Base-by-base conservation (phyloP, 2,329 filamentous ascomycete genomes). In the Dothideomycetidae sp. region DNA sequence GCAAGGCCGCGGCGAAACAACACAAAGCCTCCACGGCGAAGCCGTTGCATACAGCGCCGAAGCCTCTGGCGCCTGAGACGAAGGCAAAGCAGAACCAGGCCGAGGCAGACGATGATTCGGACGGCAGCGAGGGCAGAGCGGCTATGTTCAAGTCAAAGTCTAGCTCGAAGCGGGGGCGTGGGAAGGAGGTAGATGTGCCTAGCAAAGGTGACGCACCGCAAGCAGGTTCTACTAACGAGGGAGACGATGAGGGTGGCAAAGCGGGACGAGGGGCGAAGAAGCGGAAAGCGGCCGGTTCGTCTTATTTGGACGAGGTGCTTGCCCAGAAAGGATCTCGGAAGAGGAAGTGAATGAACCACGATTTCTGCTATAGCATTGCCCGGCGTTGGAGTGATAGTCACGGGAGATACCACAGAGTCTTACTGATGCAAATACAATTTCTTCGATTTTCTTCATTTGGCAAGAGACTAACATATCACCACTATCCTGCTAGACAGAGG, bases 1-100 rank as follows among this genome's bases (percentile, higher is more conserved):
- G 62, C 12, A 63, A 58, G 41, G 61, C 59, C 36, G 59, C 55
- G 16, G 47, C 49, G 12, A 50, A 54, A 32, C 45, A 48, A 26
- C 53, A 52, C 38, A 52, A 49, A 31, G 48, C 50, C 21, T 39
- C 48, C 33, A 42, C 36, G 11, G 36, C 39, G n/a, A 37, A 34
- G 10, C 45, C 40, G 19, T 29, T 36, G 10, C 37, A 41, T 7
- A 29, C 40, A 17, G 30, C 37, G 18, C 42, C 9, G 26, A 37
- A 44, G n/a, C 35, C 41, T 2, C 17, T 36, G 12, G 18, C 31
- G 11, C 37, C 19, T n/a, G 44, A 29, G 36, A 13, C 23, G 31
- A 13, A 13, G 30, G 39, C 15, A 16, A 52, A 56, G 4, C 53
- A 55, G 4, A 57, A 51, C 31, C 58, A 60, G 2, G 56, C 61